Conservation (phyloP, 257 asterid genomes). For the Oldenlandia corymbosa region DNA sequence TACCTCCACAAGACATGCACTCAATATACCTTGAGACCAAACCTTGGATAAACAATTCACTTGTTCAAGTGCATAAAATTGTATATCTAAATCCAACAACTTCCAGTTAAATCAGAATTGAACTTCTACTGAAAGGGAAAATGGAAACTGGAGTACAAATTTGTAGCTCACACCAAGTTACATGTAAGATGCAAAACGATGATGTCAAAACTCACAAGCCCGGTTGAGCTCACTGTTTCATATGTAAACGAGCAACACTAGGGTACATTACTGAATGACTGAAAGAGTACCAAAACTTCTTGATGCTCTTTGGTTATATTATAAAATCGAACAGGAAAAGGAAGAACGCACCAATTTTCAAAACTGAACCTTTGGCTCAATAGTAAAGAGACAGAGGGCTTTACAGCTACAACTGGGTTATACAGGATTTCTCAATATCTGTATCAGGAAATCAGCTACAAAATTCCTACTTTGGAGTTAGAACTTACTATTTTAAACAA, state of each 20-base stretch:
- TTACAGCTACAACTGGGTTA: neutral
- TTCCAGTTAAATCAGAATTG: neutral
- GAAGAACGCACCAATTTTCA: neutral
- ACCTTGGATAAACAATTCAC: neutral
- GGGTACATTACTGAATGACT: neutral
- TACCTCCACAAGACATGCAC: no score
- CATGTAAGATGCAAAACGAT: neutral
- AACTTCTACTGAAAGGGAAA: neutral
- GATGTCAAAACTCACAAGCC: no score
- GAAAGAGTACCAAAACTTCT: neutral
- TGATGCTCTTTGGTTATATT: neutral
- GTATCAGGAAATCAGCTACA: neutral
- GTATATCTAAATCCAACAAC: neutral
- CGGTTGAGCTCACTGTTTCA: no score
- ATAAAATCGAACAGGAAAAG: neutral
- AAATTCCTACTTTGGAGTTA: neutral
- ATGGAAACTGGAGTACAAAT: neutral
- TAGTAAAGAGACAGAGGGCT: neutral
- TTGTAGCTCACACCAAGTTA: neutral
- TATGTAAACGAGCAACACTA: neutral
- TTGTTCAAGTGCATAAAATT: neutral
- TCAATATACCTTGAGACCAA: no score
- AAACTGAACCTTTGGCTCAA: neutral
- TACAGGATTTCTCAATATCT: neutral
- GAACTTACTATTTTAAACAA: neutral